phyloP scores from a whole-genome alignment of 2,329 filamentous ascomycete genomes.

The Pyrenophora seminiperda region DNA sequence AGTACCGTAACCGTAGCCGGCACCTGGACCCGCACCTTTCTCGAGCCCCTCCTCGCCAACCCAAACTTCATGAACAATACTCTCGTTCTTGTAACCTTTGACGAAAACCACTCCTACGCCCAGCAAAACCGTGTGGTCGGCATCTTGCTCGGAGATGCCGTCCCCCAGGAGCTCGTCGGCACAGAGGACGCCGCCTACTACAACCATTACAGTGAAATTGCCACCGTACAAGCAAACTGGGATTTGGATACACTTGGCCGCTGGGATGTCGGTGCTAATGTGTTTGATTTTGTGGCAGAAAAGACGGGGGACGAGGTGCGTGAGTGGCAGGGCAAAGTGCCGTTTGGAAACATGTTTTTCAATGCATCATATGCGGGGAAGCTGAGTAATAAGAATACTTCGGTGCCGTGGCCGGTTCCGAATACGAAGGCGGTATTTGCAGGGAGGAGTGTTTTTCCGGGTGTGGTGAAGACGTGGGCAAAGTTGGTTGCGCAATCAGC shows the following conservation, averaged over 20 bases:
- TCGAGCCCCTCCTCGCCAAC: constrained; percentile 72
- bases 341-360: constrained; percentile 40
- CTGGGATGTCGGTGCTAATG: constrained; percentile 55
- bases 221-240: constrained; percentile 55
- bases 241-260: constrained; percentile 52
- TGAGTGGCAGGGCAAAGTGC: constrained; percentile 33
- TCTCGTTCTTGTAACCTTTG: constrained; percentile 76
- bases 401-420: constrained; percentile 38
- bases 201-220: constrained; percentile 55
- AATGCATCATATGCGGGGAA: constrained; percentile 42
- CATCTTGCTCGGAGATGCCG: constrained; percentile 75
- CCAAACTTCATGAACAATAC: constrained; percentile 75
- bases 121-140: constrained; percentile 71
- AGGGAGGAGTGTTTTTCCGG: constrained; percentile 34
- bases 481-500: constrained; percentile 26
- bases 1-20: constrained; percentile 71
- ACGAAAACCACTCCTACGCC: constrained; percentile 74
- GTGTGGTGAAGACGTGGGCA: constrained; percentile 34
- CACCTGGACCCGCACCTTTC: constrained; percentile 68
- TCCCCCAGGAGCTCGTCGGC: constrained; percentile 67
- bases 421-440: constrained; percentile 34
- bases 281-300: constrained; percentile 45
- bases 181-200: constrained; percentile 69
- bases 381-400: constrained; percentile 36
- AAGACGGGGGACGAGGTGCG: constrained; percentile 36